Evolutionary conservation across 2,329 filamentous ascomycete species (phyloP).

Genomic region (Huntiella decipiens): DNA sequence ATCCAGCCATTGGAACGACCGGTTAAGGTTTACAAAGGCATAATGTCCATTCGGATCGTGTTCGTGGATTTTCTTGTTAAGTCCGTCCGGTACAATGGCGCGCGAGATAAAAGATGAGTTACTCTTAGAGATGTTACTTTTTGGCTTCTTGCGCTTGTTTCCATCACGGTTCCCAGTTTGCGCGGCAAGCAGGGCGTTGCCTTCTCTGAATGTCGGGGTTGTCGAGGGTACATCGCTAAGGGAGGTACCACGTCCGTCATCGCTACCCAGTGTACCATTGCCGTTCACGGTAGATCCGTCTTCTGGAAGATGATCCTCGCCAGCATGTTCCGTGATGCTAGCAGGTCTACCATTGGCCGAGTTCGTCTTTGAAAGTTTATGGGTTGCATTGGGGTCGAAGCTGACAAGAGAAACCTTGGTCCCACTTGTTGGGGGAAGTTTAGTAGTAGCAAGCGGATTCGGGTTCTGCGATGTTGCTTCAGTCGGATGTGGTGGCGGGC

Average conservation of each 20-base stretch:
- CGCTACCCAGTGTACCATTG: slow-evolving; percentile 29
- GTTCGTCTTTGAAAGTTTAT: slow-evolving; percentile 34
- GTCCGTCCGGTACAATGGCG: slow-evolving; percentile 71
- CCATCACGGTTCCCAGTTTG: slow-evolving; percentile 46
- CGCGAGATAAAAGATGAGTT: slow-evolving; percentile 97
- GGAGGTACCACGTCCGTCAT: slow-evolving; percentile 34
- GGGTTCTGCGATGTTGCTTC: slow-evolving; percentile 74
- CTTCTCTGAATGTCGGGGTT: slow-evolving; percentile 62
- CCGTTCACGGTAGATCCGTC: not conserved
- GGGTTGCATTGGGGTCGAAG: slow-evolving; percentile 41
- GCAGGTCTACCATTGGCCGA: slow-evolving; percentile 27
- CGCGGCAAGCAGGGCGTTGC: slow-evolving; percentile 50
- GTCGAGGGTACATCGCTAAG: slow-evolving; percentile 29
- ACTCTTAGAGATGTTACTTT: slow-evolving; percentile 96
- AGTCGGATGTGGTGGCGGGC: slow-evolving; percentile 85
- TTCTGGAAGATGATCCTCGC: slow-evolving; percentile 12
- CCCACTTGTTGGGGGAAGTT: slow-evolving; percentile 65
- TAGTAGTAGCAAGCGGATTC: slow-evolving; percentile 75
- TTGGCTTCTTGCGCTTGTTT: slow-evolving; percentile 75
- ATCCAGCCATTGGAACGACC: slow-evolving; percentile 92
- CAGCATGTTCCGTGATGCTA: slow-evolving; percentile 43
- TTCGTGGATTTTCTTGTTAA: slow-evolving; percentile 63
- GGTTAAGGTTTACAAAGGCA: slow-evolving; percentile 87
- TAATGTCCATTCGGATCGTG: slow-evolving; percentile 62
- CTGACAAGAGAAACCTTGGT: slow-evolving; percentile 66